These are phyloP conservation scores for Elymus sibiricus DNA, from an alignment of 176 grass and related monocot genomes.

Conservation along the genomic window DNA sequence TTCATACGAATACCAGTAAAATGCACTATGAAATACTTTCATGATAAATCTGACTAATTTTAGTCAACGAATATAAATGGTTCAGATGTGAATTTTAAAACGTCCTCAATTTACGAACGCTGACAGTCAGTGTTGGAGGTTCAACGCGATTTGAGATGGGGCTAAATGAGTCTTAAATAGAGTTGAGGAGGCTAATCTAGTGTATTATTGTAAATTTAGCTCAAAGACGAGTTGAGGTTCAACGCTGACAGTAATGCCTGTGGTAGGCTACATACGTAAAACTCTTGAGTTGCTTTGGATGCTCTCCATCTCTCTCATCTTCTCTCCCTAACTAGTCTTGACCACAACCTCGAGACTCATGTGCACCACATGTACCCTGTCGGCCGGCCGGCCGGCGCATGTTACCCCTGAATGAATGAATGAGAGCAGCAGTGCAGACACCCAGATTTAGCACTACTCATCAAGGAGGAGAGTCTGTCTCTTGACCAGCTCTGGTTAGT, in stretches of 20 bases:
- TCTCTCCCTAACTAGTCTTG: conserved; percentile 13
- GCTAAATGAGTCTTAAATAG: too few relatives aligned
- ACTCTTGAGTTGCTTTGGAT: conserved; percentile 18
- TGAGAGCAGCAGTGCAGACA: neutral
- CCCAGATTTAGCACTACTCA: conserved; percentile 25
- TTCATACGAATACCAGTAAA: too few relatives aligned
- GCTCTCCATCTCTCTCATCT: neutral
- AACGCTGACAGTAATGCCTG: neutral
- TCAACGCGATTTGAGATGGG: too few relatives aligned
- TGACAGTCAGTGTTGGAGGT: neutral
- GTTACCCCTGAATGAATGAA: conserved; percentile 15
- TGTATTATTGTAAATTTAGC: too few relatives aligned
- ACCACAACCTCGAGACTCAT: conserved; percentile 29
- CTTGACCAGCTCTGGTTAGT: conserved; percentile 2
- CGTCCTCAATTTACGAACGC: neutral
- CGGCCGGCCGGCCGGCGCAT: conserved; percentile 30
- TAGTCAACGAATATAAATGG: neutral
- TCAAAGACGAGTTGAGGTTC: too few relatives aligned
- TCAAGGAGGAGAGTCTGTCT: neutral
- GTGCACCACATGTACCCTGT: conserved; percentile 70
- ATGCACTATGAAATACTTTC: neutral
- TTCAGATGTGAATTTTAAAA: neutral
- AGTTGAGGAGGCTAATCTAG: too few relatives aligned
- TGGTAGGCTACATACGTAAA: neutral
- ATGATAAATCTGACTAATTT: neutral